Evolutionary conservation across 2,329 filamentous ascomycete species (phyloP).

Genomic region (Cytospora leucostoma): DNA sequence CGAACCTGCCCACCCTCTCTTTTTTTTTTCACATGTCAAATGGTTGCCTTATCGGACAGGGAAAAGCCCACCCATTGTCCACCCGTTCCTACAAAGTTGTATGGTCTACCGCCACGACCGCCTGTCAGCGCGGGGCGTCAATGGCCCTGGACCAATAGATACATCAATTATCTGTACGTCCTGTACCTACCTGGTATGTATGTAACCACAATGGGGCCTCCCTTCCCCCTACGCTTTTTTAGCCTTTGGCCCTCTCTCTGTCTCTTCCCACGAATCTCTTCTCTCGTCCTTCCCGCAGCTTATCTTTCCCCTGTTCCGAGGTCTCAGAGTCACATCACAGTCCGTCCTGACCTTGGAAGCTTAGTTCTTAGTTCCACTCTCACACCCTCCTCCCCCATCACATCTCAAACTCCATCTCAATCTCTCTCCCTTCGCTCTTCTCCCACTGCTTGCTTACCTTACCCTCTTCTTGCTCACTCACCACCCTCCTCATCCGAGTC

Average conservation of each 20-base stretch:
- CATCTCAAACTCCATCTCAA: background rate
- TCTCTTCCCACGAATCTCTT: background rate
- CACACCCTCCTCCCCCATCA: background rate
- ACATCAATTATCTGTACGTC: no score
- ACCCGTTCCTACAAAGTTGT: background rate
- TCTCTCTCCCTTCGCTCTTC: no score
- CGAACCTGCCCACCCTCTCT: background rate
- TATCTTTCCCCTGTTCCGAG: background rate
- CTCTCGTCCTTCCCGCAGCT: background rate
- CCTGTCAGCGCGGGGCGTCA: no score
- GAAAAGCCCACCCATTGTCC: background rate
- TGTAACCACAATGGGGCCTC: background rate
- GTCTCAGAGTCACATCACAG: background rate
- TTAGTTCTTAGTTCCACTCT: background rate
- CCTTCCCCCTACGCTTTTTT: background rate
- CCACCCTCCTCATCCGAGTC: background rate
- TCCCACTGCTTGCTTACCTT: background rate
- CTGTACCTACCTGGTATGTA: background rate
- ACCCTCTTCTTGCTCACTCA: background rate
- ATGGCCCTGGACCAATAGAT: no score
- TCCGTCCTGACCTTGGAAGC: no score
- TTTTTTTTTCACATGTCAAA: background rate
- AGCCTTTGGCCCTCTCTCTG: background rate
- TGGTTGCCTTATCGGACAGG: constrained; percentile 16
- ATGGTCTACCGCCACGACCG: no score